Conservation (phyloP, 2,329 filamentous ascomycete species). For the Fusarium chaquense region DNA sequence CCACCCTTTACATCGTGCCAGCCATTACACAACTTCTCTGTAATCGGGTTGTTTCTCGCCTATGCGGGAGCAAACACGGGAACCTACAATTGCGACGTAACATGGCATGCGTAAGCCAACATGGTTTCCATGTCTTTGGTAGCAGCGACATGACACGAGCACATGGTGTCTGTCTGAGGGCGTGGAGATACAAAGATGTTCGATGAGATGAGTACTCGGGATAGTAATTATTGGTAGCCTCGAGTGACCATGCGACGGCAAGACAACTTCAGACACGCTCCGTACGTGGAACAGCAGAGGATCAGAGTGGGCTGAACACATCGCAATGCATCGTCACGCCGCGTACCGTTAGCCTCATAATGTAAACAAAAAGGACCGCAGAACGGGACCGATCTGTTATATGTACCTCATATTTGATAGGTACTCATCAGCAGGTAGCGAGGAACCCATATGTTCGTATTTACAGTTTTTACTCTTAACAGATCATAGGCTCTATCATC, state of each 20-base stretch:
- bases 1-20: constrained; percentile 4
- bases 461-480: constrained; percentile 29
- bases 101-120: constrained; percentile 1
- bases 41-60: constrained; percentile 23
- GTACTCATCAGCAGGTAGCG: neutral
- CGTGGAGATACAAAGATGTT: neutral
- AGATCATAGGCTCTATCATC: constrained; percentile 38
- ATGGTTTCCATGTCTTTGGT: constrained; percentile 24
- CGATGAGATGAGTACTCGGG: neutral
- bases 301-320: neutral
- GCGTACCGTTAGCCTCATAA: neutral
- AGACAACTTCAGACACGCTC: constrained; percentile 1
- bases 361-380: neutral
- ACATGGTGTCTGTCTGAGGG: constrained; percentile 13
- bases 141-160: constrained; percentile 28
- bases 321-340: constrained; percentile 6
- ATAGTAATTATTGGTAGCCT: neutral
- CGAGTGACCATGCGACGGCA: constrained; percentile 2
- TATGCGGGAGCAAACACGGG: constrained; percentile 35
- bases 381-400: constrained; percentile 1
- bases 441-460: constrained; percentile 30
- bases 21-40: constrained; percentile 25
- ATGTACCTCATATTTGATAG: neutral
- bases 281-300: neutral
- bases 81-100: constrained; percentile 33